Base-by-base conservation (phyloP, 768 basidiomycete species). In the Leucosporidium yakuticum region DNA sequence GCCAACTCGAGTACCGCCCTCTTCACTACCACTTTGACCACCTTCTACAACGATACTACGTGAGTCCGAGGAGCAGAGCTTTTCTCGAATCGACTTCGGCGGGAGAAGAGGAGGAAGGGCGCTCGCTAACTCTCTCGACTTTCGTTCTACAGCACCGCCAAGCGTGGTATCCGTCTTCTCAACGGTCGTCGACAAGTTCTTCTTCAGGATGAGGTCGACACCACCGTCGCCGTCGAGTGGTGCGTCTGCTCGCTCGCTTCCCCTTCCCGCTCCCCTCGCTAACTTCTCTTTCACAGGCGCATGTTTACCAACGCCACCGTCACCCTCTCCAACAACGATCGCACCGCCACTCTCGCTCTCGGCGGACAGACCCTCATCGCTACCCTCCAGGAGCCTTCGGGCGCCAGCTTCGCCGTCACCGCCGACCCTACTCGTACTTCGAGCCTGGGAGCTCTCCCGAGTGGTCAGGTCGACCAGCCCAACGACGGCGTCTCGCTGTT, bases 291-390 rank as follows among this genome's bases (percentile, higher is more conserved):
- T 17, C 71, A 76, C 69, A 96, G 95, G 95, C 86, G 91, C 57
- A 89, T 90, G 83, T 93, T 98, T 79, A 97, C 95, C 65, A 98
- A 98, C 79, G 94, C 95, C 17, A 91, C 91, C 5, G 75, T 84
- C 69, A 64, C 78, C 21, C 78, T 91, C 48, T 74, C 77, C 64
- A 75, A 79, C 62, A 79, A 78, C 62, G 86, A 87, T 39, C 84
- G 83, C 6, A 84, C 86, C 1, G 95, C 92, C 1, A 90, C 87
- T 5, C 81, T 99, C 69, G 80, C 79, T 11, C 84, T 94, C 60
- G 89, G 83, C 54, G 86, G 84, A 36, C 80, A 90, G 78, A 87
- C 83, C 51, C 79, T 91, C 80, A 77, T 80, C 62, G 84, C 91
- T 69, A 77, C 82, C 50, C 76, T 91, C 66, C 86, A 85, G 73